Percentiles rank a stretch among this genome's conserved stretches.
These are phyloP conservation scores for Hippophae rhamnoides DNA, from an alignment of 306 rosid species.

Conservation along the genomic window DNA sequence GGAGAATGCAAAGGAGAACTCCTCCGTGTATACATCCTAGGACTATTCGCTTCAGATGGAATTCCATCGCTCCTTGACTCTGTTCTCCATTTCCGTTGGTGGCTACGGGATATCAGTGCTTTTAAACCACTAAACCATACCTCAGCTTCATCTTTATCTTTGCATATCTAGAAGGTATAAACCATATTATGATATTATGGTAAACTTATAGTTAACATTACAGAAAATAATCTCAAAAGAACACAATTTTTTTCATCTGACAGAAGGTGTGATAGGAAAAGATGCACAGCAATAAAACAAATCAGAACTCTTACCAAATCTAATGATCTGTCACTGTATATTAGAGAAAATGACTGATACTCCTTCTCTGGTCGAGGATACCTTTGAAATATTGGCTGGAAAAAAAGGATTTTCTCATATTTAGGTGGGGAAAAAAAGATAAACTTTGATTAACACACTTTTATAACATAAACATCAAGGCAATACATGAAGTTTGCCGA, in stretches of 20 bases:
- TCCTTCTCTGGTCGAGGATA: conserved; percentile 80
- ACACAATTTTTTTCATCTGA: not conserved
- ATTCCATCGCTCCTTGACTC: conserved; percentile 71
- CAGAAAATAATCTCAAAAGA: not conserved
- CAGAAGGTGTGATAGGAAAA: not conserved
- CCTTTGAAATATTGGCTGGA: conserved; percentile 75
- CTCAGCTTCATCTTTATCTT: conserved; percentile 96
- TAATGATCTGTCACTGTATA: conserved; percentile 62
- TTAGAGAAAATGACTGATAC: conserved; percentile 76
- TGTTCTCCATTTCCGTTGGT: conserved; percentile 56
- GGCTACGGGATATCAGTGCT: conserved; percentile 67
- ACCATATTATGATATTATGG: no score
- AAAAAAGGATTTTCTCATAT: not conserved
- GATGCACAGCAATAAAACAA: conserved; percentile 3
- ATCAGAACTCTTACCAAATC: conserved; percentile 42
- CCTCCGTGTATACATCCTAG: conserved; percentile 64
- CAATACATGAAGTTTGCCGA: no score
- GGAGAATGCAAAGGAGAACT: conserved; percentile 76
- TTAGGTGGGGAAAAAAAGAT: not conserved
- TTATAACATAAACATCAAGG: no score
- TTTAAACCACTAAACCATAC: conserved; percentile 88
- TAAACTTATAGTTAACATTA: no score
- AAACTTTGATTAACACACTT: no score
- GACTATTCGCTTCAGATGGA: conserved; percentile 78
- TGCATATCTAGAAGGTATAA: conserved; percentile 54